Evolutionary conservation across 257 asterid species (phyloP).

Genomic region (Gentiana macrophylla): DNA sequence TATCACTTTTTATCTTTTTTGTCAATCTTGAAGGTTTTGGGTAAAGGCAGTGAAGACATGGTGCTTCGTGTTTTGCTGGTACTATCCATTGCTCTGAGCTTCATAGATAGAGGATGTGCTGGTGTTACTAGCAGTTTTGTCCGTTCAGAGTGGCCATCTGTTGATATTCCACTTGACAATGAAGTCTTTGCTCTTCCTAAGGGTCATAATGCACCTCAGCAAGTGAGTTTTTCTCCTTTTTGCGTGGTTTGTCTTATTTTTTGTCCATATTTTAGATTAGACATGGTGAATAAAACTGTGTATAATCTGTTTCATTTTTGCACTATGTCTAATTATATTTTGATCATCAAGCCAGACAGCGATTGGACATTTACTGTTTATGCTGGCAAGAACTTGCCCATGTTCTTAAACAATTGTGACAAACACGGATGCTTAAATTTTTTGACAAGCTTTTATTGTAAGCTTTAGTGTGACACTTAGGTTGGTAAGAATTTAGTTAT

Average conservation of each 20-base stretch:
- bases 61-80: slow-evolving; percentile 28
- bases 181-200: slow-evolving; percentile 72
- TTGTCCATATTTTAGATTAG: neutral
- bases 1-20: neutral
- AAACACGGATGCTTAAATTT: too few species aligned
- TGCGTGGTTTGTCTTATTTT: too few species aligned
- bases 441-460: too few species aligned
- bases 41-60: slow-evolving; percentile 35
- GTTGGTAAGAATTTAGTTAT: too few species aligned
- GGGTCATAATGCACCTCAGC: slow-evolving; percentile 89
- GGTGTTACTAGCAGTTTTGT: slow-evolving; percentile 64
- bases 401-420: too few species aligned
- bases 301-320: neutral
- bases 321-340: neutral
- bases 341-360: neutral
- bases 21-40: slow-evolving; percentile 16
- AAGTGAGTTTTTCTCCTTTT: slow-evolving; percentile 41
- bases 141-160: slow-evolving; percentile 78
- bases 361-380: too few species aligned
- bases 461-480: too few species aligned
- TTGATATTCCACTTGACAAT: slow-evolving; percentile 78
- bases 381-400: too few species aligned
- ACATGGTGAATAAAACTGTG: neutral
- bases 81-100: slow-evolving; percentile 39
- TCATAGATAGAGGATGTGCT: slow-evolving; percentile 42